phyloP scores from a whole-genome alignment of 805 yeast species.

The Wickerhamomyces subpelliculosus region DNA sequence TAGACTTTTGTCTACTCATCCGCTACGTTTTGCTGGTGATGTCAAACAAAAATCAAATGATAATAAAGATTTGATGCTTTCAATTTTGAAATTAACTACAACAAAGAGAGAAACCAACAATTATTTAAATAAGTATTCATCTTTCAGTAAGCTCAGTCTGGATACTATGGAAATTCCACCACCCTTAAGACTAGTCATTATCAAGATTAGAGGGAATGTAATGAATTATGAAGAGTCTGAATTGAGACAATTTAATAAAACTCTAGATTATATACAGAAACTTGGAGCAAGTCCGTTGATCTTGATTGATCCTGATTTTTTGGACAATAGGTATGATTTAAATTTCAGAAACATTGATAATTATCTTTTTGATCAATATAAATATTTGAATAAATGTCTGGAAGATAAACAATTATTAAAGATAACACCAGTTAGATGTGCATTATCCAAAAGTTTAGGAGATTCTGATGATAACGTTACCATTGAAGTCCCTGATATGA shows the following conservation, averaged over 20 bases:
- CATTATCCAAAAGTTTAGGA: conserved; percentile 2
- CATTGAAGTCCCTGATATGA: neutral
- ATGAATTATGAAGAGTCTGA: conserved; percentile 8
- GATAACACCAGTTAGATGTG: conserved; percentile 14
- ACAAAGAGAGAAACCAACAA: conserved; percentile 88
- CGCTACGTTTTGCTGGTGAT: conserved; percentile 2
- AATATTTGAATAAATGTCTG: conserved; percentile 6
- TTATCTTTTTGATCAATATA: conserved; percentile 15
- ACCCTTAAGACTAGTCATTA: conserved; percentile 19
- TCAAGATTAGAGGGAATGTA: conserved; percentile 22
- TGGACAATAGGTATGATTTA: conserved; percentile 12
- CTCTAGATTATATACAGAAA: conserved; percentile 16
- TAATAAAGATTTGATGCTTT: conserved; percentile 65
- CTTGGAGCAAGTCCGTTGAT: conserved; percentile 17
- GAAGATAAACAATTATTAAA: conserved; percentile 1
- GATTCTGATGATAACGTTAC: no score
- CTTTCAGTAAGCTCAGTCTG: conserved; percentile 27
- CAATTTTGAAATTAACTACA: conserved; percentile 84
- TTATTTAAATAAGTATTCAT: conserved; percentile 64
- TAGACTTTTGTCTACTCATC: neutral
- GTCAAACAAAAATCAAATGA: conserved; percentile 27
- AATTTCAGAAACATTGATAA: conserved; percentile 11
- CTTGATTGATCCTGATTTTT: conserved; percentile 19
- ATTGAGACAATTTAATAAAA: conserved; percentile 9
- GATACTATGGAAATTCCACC: conserved; percentile 24